phyloP scores from a whole-genome alignment of 2,329 filamentous ascomycete species.

The Fusarium sp. region DNA sequence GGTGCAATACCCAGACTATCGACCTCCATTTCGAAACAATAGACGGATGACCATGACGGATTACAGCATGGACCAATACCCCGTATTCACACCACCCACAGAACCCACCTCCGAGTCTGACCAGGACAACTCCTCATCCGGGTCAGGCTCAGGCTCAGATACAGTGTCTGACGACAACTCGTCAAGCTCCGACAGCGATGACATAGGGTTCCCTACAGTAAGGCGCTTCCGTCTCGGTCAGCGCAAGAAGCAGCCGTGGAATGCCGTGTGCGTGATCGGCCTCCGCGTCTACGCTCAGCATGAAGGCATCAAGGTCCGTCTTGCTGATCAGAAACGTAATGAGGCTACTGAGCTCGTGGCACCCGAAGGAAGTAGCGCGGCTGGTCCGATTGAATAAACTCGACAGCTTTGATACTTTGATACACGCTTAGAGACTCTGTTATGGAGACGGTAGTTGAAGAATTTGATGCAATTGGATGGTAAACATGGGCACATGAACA shows the following conservation, averaged over 20 bases:
- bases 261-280: conserved; percentile 56
- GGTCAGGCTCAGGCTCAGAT: conserved; percentile 34
- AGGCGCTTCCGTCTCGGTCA: neutral
- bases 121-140: conserved; percentile 34
- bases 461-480: neutral
- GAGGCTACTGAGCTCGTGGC: conserved; percentile 42
- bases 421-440: neutral
- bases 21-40: neutral
- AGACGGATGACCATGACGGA: conserved; percentile 18
- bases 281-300: conserved; percentile 55
- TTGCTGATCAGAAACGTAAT: conserved; percentile 49
- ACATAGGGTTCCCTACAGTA: neutral
- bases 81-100: conserved; percentile 26
- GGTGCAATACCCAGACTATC: neutral
- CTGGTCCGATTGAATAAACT: conserved; percentile 5
- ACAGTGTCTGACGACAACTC: conserved; percentile 39
- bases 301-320: conserved; percentile 48
- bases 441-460: conserved; percentile 1
- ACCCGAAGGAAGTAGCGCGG: conserved; percentile 18
- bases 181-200: conserved; percentile 38
- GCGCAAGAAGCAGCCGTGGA: conserved; percentile 51
- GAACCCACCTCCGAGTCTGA: conserved; percentile 29
- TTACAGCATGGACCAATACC: conserved; percentile 26
- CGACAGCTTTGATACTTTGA: neutral
- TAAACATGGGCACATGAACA: neutral